These are phyloP conservation scores for Aspergillus costaricaensis DNA, from an alignment of 2,329 filamentous ascomycete species.

Conservation along the genomic window DNA sequence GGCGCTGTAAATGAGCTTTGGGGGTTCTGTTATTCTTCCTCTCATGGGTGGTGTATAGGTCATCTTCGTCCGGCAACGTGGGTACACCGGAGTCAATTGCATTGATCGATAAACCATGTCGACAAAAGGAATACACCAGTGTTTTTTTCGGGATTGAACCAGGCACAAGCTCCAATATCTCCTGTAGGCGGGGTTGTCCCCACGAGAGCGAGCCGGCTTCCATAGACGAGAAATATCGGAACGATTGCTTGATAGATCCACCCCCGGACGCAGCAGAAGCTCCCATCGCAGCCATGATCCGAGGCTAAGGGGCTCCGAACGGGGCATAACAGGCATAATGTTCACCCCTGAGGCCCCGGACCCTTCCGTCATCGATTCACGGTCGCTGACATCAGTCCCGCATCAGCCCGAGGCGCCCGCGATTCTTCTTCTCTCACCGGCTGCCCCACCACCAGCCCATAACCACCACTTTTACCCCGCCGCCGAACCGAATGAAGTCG, in stretches of 20 bases:
- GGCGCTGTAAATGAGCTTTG: slow-evolving; percentile 19
- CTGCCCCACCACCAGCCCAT: slow-evolving; percentile 25
- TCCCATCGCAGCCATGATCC: slow-evolving; percentile 16
- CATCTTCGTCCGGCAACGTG: slow-evolving; percentile 10
- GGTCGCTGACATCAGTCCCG: slow-evolving; percentile 44
- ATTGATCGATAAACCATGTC: not conserved
- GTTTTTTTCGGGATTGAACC: not conserved
- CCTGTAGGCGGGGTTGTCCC: not conserved
- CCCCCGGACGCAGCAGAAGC: not conserved
- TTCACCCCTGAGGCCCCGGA: slow-evolving; percentile 29
- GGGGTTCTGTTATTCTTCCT: slow-evolving; percentile 11
- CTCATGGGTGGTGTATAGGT: slow-evolving; percentile 19
- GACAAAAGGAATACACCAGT: not conserved
- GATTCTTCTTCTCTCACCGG: slow-evolving; percentile 30
- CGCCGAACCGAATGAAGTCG: slow-evolving; percentile 14
- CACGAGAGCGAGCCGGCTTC: not conserved
- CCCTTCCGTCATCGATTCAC: slow-evolving; percentile 32
- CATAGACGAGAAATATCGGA: slow-evolving; percentile 11
- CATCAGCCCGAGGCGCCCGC: slow-evolving; percentile 40
- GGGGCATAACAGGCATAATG: slow-evolving; percentile 15
- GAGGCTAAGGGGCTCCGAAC: slow-evolving; percentile 23
- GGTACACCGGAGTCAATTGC: slow-evolving; percentile 2
- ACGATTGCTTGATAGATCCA: slow-evolving; percentile 24
- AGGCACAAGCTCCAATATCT: not conserved
- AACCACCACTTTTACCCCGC: slow-evolving; percentile 25